Conservation (phyloP, 2,329 filamentous ascomycete genomes). For the Aureobasidium sp. region DNA sequence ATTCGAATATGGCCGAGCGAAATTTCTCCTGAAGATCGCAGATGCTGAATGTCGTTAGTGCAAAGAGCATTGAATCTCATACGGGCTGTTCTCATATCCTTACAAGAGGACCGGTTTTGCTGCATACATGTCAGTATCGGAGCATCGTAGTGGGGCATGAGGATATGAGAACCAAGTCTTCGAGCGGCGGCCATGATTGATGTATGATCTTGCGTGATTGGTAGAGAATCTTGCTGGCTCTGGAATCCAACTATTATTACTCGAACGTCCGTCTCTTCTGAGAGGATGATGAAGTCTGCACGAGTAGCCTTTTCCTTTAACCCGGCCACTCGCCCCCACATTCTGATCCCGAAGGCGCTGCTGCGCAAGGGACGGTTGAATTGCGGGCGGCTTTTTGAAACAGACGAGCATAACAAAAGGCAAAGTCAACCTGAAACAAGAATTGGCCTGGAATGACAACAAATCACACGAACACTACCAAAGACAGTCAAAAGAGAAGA, state of each 20-base stretch:
- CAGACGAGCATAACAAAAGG: neutral
- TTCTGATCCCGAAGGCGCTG: neutral
- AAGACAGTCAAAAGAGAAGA: neutral
- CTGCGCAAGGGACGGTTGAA: neutral
- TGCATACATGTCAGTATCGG: slow-evolving; percentile 18
- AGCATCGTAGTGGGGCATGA: neutral
- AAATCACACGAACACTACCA: neutral
- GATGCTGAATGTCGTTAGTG: slow-evolving; percentile 49
- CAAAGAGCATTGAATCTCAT: neutral
- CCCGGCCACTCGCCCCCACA: slow-evolving; percentile 7
- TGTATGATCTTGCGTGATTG: too few relatives aligned
- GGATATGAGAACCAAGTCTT: slow-evolving; percentile 18
- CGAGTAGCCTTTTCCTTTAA: neutral
- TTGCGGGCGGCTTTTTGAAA: neutral
- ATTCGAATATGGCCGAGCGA: slow-evolving; percentile 73
- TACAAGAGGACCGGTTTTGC: slow-evolving; percentile 23
- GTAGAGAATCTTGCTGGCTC: too few relatives aligned
- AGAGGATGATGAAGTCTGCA: neutral
- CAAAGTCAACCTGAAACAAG: slow-evolving; percentile 1
- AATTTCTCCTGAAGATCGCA: slow-evolving; percentile 97
- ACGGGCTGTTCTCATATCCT: neutral
- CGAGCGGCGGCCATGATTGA: slow-evolving; percentile 17
- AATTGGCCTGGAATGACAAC: neutral
- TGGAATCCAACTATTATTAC: too few relatives aligned
- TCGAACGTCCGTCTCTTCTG: too few relatives aligned